Evolutionary conservation across 2,329 filamentous ascomycete species (phyloP).

Genomic region (Penicillium sp.): DNA sequence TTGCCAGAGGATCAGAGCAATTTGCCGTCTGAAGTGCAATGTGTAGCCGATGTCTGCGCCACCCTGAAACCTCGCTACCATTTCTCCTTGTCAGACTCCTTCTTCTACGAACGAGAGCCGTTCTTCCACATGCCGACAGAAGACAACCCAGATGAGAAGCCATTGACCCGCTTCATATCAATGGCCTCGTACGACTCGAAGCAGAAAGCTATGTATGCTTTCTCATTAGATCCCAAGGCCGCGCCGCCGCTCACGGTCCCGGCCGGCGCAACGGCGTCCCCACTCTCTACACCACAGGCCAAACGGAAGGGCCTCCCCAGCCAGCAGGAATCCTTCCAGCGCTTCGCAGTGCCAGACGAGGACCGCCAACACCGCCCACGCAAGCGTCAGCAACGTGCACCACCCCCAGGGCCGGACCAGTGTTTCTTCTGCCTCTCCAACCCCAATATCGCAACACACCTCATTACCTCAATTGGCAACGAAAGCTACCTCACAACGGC

Average conservation of each 20-base stretch:
- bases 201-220: slow-evolving; percentile 62
- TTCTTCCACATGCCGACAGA: slow-evolving; percentile 68
- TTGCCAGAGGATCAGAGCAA: slow-evolving; percentile 53
- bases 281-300: slow-evolving; percentile 51
- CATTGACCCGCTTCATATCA: slow-evolving; percentile 84
- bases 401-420: slow-evolving; percentile 62
- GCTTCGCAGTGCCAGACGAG: slow-evolving; percentile 41
- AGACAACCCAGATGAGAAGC: slow-evolving; percentile 54
- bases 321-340: slow-evolving; percentile 38
- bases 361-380: slow-evolving; percentile 36
- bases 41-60: slow-evolving; percentile 74
- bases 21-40: slow-evolving; percentile 57
- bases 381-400: slow-evolving; percentile 48
- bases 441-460: slow-evolving; percentile 75
- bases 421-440: slow-evolving; percentile 98
- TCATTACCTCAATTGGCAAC: slow-evolving; percentile 84
- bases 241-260: slow-evolving; percentile 63
- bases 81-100: slow-evolving; percentile 66
- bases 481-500: slow-evolving; percentile 87
- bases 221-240: slow-evolving; percentile 64
- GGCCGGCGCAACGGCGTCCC: slow-evolving; percentile 69
- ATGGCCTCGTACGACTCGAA: slow-evolving; percentile 74
- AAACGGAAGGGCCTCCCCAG: slow-evolving; percentile 56
- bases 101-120: slow-evolving; percentile 87
- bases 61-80: slow-evolving; percentile 88